phyloP scores from a whole-genome alignment of 2,329 filamentous ascomycete genomes.

The Pezicula radicicola region DNA sequence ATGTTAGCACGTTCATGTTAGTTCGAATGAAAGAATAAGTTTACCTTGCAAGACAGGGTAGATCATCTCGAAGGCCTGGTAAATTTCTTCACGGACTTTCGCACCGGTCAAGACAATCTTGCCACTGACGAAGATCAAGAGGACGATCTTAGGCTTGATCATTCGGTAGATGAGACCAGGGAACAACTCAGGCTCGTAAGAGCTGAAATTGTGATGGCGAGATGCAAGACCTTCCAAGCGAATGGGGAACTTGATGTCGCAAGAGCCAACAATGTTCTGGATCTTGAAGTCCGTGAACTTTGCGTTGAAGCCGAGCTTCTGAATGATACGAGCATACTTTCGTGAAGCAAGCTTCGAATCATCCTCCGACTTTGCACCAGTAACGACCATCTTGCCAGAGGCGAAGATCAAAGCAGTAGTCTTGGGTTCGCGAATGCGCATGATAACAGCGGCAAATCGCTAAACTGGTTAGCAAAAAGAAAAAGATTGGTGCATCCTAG shows the following conservation, averaged over 20 bases:
- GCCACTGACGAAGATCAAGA: slow-evolving; percentile 95
- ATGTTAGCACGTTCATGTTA: slow-evolving; percentile 13
- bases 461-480: slow-evolving; percentile 43
- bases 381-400: slow-evolving; percentile 99
- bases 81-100: slow-evolving; percentile 97
- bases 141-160: slow-evolving; percentile 99
- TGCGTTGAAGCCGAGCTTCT: slow-evolving; percentile 98
- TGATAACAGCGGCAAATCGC: slow-evolving; percentile 99
- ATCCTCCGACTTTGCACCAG: slow-evolving; percentile 95
- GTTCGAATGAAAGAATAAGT: slow-evolving; percentile 22
- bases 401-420: slow-evolving; percentile 98
- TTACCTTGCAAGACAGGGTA: slow-evolving; percentile 89
- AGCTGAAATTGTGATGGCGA: slow-evolving; percentile 98
- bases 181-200: slow-evolving; percentile 97
- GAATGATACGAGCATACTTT: slow-evolving; percentile 98
- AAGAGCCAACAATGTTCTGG: slow-evolving; percentile 98
- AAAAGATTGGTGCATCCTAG: slow-evolving; percentile 36
- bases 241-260: slow-evolving; percentile 99
- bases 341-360: slow-evolving; percentile 94
- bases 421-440: slow-evolving; percentile 99
- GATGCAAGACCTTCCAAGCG: slow-evolving; percentile 92
- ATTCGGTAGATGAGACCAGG: slow-evolving; percentile 99
- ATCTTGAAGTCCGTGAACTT: slow-evolving; percentile 99
- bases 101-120: slow-evolving; percentile 98
- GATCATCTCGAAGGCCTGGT: slow-evolving; percentile 95